Base-by-base conservation (phyloP, 129 eudicot species). In the Chrysanthemum lavandulifolium region DNA sequence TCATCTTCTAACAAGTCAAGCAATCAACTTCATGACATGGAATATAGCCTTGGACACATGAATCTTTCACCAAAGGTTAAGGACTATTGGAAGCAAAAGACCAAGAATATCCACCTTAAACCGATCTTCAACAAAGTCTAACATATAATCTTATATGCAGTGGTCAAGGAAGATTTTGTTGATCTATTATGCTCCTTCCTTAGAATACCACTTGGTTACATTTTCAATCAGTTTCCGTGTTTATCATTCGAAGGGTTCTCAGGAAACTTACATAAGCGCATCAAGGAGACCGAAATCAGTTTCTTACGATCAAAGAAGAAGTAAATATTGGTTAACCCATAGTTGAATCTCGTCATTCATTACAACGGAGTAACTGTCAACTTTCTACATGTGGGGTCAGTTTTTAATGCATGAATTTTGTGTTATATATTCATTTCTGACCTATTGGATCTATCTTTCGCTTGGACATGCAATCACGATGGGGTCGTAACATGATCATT, bases 81-180 rank as follows among this genome's bases (percentile, higher is more conserved):
- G 31, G 74, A 69, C 11, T 53, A 51, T 10, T 29, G 73, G 73
- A 69, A 29, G 33, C 25, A 23, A 23, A 23, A 23, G 25, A 23
- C 25, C 25, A 23, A 23, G 25, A 53, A 29, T 13, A 69, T 69
- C 50, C 40, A 55, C n/a, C 31, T 69, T 29, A 69, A 69, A 52
- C 73, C 53, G 14, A n/a, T 69, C 29, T 69, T 29, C 51, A 49
- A 69, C 73, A 69, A 69, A 53, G 73, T 69, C 27, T 14, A 69
- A 15, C 16, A 69, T 15, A 15, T n/a, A 29, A 29, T 43, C 29
- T 53, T 69, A 15, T 69, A 69, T 31, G 73, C 62, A 53, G 62
- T 69, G 29, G 73, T 53, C 10, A 16, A 69, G 50, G 62, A 69
- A 33, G 62, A 52, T 53, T 69, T 69, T 69, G 73, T 53, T 29